A percentile compares a stretch with the other conserved stretches of the same genome.
These are phyloP conservation scores for Lentinula guzmanii DNA, from an alignment of 768 basidiomycete species.

Conservation along the genomic window DNA sequence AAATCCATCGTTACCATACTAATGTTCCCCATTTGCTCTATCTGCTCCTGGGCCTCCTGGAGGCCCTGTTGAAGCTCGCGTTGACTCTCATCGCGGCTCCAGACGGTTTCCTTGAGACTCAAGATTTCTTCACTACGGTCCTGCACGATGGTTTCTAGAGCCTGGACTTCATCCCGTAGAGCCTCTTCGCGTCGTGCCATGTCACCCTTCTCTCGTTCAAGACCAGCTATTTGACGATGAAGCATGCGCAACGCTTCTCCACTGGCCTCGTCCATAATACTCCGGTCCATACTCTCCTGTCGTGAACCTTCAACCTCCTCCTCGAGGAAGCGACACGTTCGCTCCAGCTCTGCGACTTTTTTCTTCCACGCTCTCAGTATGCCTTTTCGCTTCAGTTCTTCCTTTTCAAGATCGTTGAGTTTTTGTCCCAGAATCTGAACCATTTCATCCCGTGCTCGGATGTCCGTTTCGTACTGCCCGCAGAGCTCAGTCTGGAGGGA, in stretches of 20 bases:
- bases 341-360: conserved; percentile 71
- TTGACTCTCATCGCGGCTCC: conserved; percentile 47
- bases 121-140: conserved; percentile 37
- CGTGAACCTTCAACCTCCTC: conserved; percentile 86
- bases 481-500: conserved; percentile 71
- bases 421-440: conserved; percentile 55
- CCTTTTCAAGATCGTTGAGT: conserved; percentile 50
- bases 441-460: conserved; percentile 67
- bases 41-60: conserved; percentile 50
- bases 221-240: conserved; percentile 70
- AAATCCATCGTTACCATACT: conserved; percentile 37
- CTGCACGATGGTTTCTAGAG: conserved; percentile 42
- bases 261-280: conserved; percentile 81
- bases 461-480: conserved; percentile 70
- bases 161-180: conserved; percentile 39
- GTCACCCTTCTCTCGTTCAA: conserved; percentile 62
- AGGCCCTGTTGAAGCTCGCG: conserved; percentile 48
- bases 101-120: conserved; percentile 37
- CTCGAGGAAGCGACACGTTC: conserved; percentile 59
- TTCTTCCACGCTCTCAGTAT: conserved; percentile 64
- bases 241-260: conserved; percentile 74
- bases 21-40: conserved; percentile 49
- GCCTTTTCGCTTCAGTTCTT: conserved; percentile 52
- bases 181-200: conserved; percentile 35
- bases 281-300: conserved; percentile 74